These are phyloP conservation scores for Eimeria sp. DNA, from an alignment of 169 alveolate species.

Conservation along the genomic window DNA sequence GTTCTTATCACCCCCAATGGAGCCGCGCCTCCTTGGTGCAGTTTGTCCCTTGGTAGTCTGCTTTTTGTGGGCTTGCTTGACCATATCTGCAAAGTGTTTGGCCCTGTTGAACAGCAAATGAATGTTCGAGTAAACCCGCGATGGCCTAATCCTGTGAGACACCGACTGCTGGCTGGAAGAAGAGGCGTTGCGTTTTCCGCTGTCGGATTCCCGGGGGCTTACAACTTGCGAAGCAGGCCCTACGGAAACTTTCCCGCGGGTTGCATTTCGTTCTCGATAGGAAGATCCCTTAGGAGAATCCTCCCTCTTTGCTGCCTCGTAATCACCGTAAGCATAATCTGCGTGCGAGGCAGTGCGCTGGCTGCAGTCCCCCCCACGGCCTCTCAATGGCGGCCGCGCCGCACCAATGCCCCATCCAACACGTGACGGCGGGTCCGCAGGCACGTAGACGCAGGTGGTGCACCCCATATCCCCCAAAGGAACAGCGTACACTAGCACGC, in stretches of 20 bases:
- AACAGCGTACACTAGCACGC: conserved; percentile 12
- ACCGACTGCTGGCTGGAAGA: conserved; percentile 40
- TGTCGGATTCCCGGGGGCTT: neutral
- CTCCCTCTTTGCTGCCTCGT: neutral
- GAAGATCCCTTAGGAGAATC: neutral
- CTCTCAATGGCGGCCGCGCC: conserved; percentile 66
- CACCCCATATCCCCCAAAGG: conserved; percentile 62
- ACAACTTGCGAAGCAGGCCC: neutral
- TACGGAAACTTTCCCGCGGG: neutral
- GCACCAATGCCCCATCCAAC: conserved; percentile 80
- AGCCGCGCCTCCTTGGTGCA: conserved; percentile 54
- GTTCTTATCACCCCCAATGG: conserved; percentile 69
- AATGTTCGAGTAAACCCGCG: conserved; percentile 44
- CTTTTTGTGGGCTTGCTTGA: neutral
- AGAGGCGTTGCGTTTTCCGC: conserved; percentile 3
- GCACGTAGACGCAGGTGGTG: conserved; percentile 64
- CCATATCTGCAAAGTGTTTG: conserved; percentile 53
- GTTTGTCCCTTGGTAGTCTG: neutral
- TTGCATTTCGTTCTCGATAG: neutral
- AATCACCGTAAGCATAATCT: neutral
- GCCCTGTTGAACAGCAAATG: conserved; percentile 64
- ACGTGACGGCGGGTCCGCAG: conserved; percentile 76
- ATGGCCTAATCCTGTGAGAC: conserved; percentile 54
- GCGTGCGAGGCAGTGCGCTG: conserved; percentile 23
- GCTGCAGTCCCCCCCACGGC: conserved; percentile 16